Evolutionary conservation across 129 eudicot species (phyloP), one percentile per base, ranked within the genome.

Genomic region (Pulicaria dysenterica): DNA sequence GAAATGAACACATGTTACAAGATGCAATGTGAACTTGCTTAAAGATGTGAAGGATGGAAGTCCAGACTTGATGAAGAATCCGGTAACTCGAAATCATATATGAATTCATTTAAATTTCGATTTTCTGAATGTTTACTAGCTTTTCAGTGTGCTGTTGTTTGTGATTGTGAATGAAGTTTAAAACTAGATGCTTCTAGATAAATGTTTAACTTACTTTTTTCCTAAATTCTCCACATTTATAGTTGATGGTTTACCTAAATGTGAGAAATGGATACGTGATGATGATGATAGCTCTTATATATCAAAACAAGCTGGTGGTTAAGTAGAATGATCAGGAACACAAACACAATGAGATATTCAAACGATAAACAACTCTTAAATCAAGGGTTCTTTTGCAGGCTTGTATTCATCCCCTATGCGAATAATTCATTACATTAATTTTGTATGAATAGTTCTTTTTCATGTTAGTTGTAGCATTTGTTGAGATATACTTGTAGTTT

Each of bases 261-360:
- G 97, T 78, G 96, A 92, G 79, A 87, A 82, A 58, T 92, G 98
- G 98, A 79, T 77, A 2, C 95, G 92, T 4, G 89, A 85, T 44
- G 94, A 85, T 70, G 78, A 81, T 50, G 41, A 31, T 64, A 54
- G 46, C 45, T 50, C 80, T 0, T 88, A 89, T 45, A 89, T 83
- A 80, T 82, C 86, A 92, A 80, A 65, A 61, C 90, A 13, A 73
- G 69, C 1, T 87, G 89, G 88, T 92, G 98, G 98, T 78, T 92
- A 64, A 85, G 82, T 41, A 81, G 83, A 80, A 72, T 89, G 85
- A 85, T 89, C 17, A 89, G 92, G 13, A 73, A 82, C 79, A 76
- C 83, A 44, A 87, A 85, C 74, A 81, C 85, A 83, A 83, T 83
- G 58, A 53, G 65, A 54, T 72, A 84, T 43, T n/a, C n/a, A n/a